Base-by-base conservation (phyloP, 169 alveolate genomes). In the Cryptosporidium parvum region DNA sequence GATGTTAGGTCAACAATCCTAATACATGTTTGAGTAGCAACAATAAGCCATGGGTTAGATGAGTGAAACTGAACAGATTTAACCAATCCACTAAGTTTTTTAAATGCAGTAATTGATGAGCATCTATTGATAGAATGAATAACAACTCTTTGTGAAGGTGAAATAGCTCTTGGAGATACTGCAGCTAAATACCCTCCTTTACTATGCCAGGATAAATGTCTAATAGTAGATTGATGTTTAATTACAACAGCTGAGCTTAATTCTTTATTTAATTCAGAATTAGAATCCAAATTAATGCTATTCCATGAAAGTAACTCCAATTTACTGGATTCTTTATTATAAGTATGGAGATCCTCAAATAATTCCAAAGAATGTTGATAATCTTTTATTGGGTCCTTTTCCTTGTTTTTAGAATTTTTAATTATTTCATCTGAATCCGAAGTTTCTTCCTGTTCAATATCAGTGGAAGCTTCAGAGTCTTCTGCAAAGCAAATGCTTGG, bases 101-200 rank as follows among this genome's bases (percentile, higher is more conserved):
- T 89, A 58, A 95, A 94, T 7, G 97, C 97, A 52, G 91, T 86
- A 45, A 94, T 94, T n/a, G 97, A 92, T 18, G 93, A 73, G 62
- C 94, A 94, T 84, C 95, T 94, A 29, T 95, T 80, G 18, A 96
- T 92, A 21, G 95, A 93, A 86, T 96, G 97, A 59, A 95, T 95
- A 18, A 94, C 80, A 35, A 96, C 94, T 71, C 94, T 91, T 26
- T 92, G 87, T 39, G 93, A 92, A 31, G 95, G 93, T 31, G 94
- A 91, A 31, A 93, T 89, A 3, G 95, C 62, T 72, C 93, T 94
- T 72, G 93, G 92, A 12, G 96, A 93, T 21, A 94, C 89, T 31
- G 29, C 73, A 42, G 97, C 95, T 84, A 96, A 94, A 69, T 96
- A 96, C 51, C 95, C 97, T 44, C 98, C 98, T 53, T 96, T 95